Evolutionary conservation across 1,139 yeast species (phyloP), one percentile per base, ranked within the genome.

Genomic region (Dujonia santamariae): DNA sequence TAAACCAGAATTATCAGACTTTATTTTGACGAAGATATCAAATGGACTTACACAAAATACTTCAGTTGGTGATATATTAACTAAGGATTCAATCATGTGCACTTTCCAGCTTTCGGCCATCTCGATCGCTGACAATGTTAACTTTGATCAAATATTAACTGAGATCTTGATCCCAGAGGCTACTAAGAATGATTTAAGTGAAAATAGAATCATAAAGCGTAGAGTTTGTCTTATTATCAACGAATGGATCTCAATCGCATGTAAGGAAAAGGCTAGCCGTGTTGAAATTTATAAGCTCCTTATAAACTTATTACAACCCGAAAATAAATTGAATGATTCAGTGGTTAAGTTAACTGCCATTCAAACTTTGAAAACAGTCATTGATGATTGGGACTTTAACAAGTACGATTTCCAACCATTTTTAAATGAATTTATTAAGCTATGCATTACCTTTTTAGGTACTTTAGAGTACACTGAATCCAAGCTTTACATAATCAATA

Each of bases 371-470:
- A 71, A 80, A 42, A 68, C 75, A 19, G 70, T 85, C 31, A 67
- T 88, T 19, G 92, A 86, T 41, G 97, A 87, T 46, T 87, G 95
- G 88, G 92, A 85, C 42, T 88, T 90, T 53, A 71, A 78, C 28
- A 79, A 85, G 39, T 64, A 62, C 9, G 77, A 68, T 28, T 86
- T 92, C 48, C 61, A 73, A 39, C 88, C 94, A 1, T 87, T 60
- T 48, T 62, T 85, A 37, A 70, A 75, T 25, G 65, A 64, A 2
- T 74, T 76, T 20, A 70, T 86, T 6, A 52, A 60, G 2, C 54
- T 72, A n/a, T 62, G 78, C 28, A 51, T 80, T 12, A 53, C 62
- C 14, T 51, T 83, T 21, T 56, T 79, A 29, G 61, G 67, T 7
- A 59, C 63, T 7, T 68, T 83, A 40, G 61, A 64, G 12, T 58